These are phyloP conservation scores for Glonium stellatum DNA, from an alignment of 495 filamentous ascomycete genomes.

Conservation along the genomic window DNA sequence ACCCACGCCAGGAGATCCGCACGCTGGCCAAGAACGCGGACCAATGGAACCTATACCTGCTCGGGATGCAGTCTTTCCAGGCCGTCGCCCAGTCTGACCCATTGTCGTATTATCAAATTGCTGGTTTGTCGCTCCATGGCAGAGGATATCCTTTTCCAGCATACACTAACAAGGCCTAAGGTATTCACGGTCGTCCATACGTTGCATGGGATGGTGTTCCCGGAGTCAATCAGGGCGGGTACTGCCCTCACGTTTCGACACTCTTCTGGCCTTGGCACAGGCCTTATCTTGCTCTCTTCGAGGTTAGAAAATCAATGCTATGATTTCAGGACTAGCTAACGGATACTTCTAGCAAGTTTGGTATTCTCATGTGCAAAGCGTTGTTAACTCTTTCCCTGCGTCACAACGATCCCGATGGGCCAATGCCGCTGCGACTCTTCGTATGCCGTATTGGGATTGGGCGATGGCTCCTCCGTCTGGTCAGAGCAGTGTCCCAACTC, in stretches of 20 bases:
- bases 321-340: neutral
- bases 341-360: constrained; percentile 47
- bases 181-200: constrained; percentile 60
- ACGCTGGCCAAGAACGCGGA: constrained; percentile 50
- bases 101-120: constrained; percentile 56
- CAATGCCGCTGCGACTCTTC: constrained; percentile 17
- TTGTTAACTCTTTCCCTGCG: constrained; percentile 48
- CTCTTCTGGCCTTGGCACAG: constrained; percentile 68
- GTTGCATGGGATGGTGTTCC: constrained; percentile 49
- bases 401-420: constrained; percentile 10
- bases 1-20: constrained; percentile 46
- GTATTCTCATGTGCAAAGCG: constrained; percentile 43
- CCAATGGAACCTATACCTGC: constrained; percentile 52
- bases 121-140: constrained; percentile 37
- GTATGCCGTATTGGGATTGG: constrained; percentile 29
- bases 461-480: constrained; percentile 18
- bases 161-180: constrained; percentile 27
- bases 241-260: constrained; percentile 56
- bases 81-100: constrained; percentile 45
- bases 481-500: constrained; percentile 14
- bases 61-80: constrained; percentile 51
- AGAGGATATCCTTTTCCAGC: neutral
- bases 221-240: constrained; percentile 48
- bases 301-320: constrained; percentile 40
- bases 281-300: constrained; percentile 59